These are phyloP conservation scores for Tetracladium marchalianum DNA, from an alignment of 495 filamentous ascomycete species.

Conservation along the genomic window DNA sequence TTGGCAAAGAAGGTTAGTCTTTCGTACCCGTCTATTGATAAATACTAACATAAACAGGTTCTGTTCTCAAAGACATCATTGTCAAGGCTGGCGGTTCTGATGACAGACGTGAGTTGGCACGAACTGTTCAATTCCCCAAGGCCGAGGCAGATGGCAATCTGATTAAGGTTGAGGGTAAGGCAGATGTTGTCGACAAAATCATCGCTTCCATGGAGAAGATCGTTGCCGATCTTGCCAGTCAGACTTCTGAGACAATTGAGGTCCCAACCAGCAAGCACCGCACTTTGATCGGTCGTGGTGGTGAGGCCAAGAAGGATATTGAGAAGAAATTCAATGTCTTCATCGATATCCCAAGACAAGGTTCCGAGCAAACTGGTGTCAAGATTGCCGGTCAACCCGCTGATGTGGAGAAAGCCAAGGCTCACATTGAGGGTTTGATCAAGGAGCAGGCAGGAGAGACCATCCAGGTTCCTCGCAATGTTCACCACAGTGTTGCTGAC, in stretches of 20 bases:
- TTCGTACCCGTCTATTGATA: conserved; percentile 20
- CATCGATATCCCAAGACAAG: conserved; percentile 78
- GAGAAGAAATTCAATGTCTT: conserved; percentile 83
- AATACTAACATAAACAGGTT: conserved; percentile 44
- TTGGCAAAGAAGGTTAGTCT: conserved; percentile 74
- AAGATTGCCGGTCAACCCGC: conserved; percentile 72
- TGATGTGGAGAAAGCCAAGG: conserved; percentile 76
- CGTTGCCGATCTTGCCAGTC: conserved; percentile 67
- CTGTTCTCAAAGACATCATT: conserved; percentile 80
- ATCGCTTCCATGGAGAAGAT: conserved; percentile 68
- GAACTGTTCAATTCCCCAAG: conserved; percentile 84
- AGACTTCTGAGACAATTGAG: conserved; percentile 64
- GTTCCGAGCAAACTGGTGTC: conserved; percentile 59
- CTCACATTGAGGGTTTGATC: conserved; percentile 64
- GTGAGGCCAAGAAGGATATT: conserved; percentile 73
- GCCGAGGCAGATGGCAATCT: conserved; percentile 67
- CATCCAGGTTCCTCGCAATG: conserved; percentile 62
- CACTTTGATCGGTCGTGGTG: conserved; percentile 83
- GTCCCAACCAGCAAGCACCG: conserved; percentile 83
- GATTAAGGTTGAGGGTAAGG: conserved; percentile 78
- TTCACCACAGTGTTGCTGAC: conserved; percentile 79
- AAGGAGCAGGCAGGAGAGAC: conserved; percentile 87
- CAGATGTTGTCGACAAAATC: conserved; percentile 80
- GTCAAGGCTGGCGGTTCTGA: conserved; percentile 80
- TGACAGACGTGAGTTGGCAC: conserved; percentile 66